Evolutionary conservation across 1,284 basidiomycete genomes (phyloP).

Genomic region (Flammula alnicola): DNA sequence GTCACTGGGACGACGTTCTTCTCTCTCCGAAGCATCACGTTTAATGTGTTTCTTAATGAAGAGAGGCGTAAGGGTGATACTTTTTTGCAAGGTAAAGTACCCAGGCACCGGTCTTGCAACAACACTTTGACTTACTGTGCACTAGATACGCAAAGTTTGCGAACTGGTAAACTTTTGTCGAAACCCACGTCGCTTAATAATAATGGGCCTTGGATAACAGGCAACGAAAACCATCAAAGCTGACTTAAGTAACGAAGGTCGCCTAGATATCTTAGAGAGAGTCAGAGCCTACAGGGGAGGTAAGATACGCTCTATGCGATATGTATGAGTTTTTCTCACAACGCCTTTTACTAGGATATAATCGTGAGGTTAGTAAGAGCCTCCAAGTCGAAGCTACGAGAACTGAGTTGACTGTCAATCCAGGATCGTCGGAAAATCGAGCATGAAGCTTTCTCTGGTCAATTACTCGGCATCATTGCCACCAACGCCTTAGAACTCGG

Average conservation of each 20-base stretch:
- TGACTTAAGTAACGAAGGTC: constrained; percentile 77
- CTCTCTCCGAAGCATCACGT: constrained; percentile 74
- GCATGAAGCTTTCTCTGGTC: constrained; percentile 84
- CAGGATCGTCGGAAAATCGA: constrained; percentile 89
- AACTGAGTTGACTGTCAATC: constrained; percentile 3
- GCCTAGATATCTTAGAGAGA: constrained; percentile 75
- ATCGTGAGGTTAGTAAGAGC: constrained; percentile 32
- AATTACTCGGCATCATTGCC: constrained; percentile 85
- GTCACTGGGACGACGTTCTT: constrained; percentile 60
- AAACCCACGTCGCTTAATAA: too few species aligned
- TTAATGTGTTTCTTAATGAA: constrained; percentile 86
- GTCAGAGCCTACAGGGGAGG: constrained; percentile 89
- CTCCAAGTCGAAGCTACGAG: background rate
- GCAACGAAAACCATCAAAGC: constrained; percentile 82
- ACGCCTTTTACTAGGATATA: constrained; percentile 38
- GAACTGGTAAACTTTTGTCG: constrained; percentile 65
- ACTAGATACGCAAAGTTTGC: constrained; percentile 78
- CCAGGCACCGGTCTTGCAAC: background rate
- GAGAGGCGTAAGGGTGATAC: constrained; percentile 79
- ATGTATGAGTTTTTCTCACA: background rate
- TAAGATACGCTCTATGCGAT: constrained; percentile 34
- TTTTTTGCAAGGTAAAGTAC: constrained; percentile 81
- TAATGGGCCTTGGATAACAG: too few species aligned
- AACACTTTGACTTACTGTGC: background rate
- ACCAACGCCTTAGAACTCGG: constrained; percentile 92